Conservation (phyloP, 1,284 basidiomycete species). For the Puccinia polysora region DNA sequence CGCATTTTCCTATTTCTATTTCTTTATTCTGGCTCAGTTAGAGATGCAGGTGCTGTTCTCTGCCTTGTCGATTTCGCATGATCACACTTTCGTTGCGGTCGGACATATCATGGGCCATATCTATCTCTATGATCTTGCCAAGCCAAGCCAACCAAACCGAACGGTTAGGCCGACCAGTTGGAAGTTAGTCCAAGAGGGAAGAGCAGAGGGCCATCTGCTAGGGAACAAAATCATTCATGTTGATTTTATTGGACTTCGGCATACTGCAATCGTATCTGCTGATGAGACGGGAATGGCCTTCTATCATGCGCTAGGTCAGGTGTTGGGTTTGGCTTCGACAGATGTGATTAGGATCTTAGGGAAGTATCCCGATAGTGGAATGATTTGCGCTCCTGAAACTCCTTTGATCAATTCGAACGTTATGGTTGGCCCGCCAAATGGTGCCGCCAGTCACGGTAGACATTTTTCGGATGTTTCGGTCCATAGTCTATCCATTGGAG, state of each 20-base stretch:
- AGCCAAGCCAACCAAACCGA: slow-evolving; percentile 58
- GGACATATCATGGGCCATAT: slow-evolving; percentile 83
- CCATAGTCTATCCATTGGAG: neutral
- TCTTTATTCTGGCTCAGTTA: slow-evolving; percentile 55
- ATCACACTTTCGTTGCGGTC: slow-evolving; percentile 85
- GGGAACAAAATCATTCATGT: slow-evolving; percentile 81
- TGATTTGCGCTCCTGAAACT: no score
- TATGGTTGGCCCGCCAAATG: neutral
- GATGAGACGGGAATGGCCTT: slow-evolving; percentile 89
- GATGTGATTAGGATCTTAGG: slow-evolving; percentile 92
- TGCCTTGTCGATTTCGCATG: slow-evolving; percentile 81
- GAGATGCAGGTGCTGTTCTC: slow-evolving; percentile 73
- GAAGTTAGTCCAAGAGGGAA: slow-evolving; percentile 67
- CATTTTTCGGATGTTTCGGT: slow-evolving; percentile 30
- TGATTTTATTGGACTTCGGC: slow-evolving; percentile 84
- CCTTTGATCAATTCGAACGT: no score
- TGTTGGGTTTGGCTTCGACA: slow-evolving; percentile 89
- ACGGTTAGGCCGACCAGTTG: slow-evolving; percentile 57
- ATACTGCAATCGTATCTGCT: slow-evolving; percentile 86
- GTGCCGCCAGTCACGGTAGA: slow-evolving; percentile 7
- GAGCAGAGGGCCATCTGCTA: slow-evolving; percentile 83
- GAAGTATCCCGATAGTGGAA: slow-evolving; percentile 67
- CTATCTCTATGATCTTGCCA: slow-evolving; percentile 75
- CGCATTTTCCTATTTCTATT: neutral
- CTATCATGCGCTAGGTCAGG: slow-evolving; percentile 89